Conservation (phyloP, 73 alveolate species). For the Tetrahymena thermophila region DNA sequence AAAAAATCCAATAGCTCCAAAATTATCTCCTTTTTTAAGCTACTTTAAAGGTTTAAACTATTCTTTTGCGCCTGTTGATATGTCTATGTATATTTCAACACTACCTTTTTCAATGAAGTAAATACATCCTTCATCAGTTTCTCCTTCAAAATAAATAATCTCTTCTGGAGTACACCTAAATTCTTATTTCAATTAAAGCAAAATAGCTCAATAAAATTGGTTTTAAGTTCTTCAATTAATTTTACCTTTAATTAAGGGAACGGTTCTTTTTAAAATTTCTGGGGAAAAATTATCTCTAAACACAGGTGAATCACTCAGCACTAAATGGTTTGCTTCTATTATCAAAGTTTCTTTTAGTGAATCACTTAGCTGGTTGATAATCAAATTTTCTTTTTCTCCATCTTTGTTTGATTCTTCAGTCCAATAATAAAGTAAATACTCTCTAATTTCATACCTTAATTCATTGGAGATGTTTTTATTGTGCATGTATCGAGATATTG, state of each 20-base stretch:
- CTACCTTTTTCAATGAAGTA: slow-evolving; percentile 33
- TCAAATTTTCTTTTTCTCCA: slow-evolving; percentile 9
- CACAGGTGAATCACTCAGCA: slow-evolving; percentile 10
- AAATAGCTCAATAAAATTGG: slow-evolving; percentile 5
- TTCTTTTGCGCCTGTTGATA: slow-evolving; percentile 10
- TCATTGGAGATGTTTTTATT: slow-evolving; percentile 23
- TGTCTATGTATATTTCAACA: slow-evolving; percentile 27
- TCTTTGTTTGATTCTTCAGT: slow-evolving; percentile 36
- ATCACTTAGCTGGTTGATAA: slow-evolving; percentile 9
- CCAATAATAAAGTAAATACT: slow-evolving; percentile 25
- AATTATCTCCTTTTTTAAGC: slow-evolving; percentile 30
- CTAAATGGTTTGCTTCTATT: slow-evolving; percentile 23
- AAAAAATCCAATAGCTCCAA: slow-evolving; percentile 41
- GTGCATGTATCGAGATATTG: slow-evolving; percentile 32
- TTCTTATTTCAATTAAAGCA: slow-evolving; percentile 11
- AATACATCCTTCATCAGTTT: slow-evolving; percentile 18
- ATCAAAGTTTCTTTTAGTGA: slow-evolving; percentile 14
- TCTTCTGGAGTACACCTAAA: slow-evolving; percentile 1
- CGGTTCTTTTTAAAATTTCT: slow-evolving; percentile 21
- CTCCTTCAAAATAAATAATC: neutral
- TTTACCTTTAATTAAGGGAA: slow-evolving; percentile 4
- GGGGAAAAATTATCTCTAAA: slow-evolving; percentile 22
- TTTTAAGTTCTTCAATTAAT: too few relatives aligned
- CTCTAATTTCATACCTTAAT: slow-evolving; percentile 27
- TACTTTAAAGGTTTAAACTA: slow-evolving; percentile 8